Evolutionary conservation across 768 basidiomycete species (phyloP).

Genomic region (Tephrocybe sp.): DNA sequence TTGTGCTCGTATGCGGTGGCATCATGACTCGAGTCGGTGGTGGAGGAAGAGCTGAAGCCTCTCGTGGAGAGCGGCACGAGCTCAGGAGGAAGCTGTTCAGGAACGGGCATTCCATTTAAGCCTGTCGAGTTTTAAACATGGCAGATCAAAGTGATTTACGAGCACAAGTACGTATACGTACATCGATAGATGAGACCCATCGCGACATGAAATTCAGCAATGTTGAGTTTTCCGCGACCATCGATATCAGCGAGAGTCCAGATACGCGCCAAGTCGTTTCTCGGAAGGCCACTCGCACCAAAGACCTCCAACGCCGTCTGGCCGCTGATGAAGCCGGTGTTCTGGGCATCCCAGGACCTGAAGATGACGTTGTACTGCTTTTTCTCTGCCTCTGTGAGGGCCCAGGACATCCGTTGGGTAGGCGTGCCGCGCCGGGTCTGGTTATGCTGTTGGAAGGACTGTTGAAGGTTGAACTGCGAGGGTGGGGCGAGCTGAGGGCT

Average conservation of each 20-base stretch:
- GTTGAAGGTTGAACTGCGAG: conserved; percentile 71
- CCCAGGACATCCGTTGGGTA: conserved; percentile 80
- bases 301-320: conserved; percentile 88
- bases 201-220: conserved; percentile 96
- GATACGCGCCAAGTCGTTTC: conserved; percentile 89
- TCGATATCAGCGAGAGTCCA: conserved; percentile 94
- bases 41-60: conserved; percentile 63
- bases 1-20: conserved; percentile 91
- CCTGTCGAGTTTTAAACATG: conserved; percentile 43
- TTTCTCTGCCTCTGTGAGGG: conserved; percentile 85
- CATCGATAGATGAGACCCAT: conserved; percentile 98
- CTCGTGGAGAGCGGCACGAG: conserved; percentile 89
- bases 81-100: conserved; percentile 83
- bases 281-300: conserved; percentile 85
- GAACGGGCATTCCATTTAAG: conserved; percentile 90
- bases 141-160: background rate
- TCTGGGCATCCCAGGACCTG: conserved; percentile 88
- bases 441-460: conserved; percentile 87
- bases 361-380: conserved; percentile 97
- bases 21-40: conserved; percentile 66
- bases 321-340: conserved; percentile 85
- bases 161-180: conserved; percentile 56
- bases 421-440: conserved; percentile 67
- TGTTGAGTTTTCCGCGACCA: conserved; percentile 92
- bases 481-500: conserved; percentile 68